Evolutionary conservation across 2,329 filamentous ascomycete genomes (phyloP).

Genomic region (Ceratocystis cacaofunesta): DNA sequence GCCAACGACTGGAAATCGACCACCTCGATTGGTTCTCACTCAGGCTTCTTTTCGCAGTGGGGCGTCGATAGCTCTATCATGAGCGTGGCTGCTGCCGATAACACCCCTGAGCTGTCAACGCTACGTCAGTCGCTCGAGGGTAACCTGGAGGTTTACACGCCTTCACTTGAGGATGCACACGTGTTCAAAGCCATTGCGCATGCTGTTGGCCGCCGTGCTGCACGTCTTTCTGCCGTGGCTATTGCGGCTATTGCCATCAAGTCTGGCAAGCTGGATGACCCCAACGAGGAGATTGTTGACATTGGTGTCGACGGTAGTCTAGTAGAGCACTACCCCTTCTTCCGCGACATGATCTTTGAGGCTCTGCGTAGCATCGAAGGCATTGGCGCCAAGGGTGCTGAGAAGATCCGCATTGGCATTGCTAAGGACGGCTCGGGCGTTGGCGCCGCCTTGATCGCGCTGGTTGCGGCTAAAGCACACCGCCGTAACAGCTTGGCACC

Average conservation of each 20-base stretch:
- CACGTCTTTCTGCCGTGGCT: constrained; percentile 73
- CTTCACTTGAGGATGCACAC: constrained; percentile 70
- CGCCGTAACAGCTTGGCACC: constrained; percentile 15
- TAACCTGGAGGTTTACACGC: constrained; percentile 58
- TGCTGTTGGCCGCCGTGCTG: constrained; percentile 77
- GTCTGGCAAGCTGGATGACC: constrained; percentile 52
- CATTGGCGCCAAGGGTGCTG: constrained; percentile 64
- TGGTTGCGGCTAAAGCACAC: constrained; percentile 50
- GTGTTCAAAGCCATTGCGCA: constrained; percentile 72
- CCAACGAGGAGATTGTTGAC: constrained; percentile 59
- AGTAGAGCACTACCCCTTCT: constrained; percentile 90
- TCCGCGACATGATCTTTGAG: constrained; percentile 76
- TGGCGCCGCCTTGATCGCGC: constrained; percentile 63
- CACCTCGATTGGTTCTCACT: constrained; percentile 50
- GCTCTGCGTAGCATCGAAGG: constrained; percentile 61
- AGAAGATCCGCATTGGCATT: constrained; percentile 82
- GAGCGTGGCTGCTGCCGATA: constrained; percentile 72
- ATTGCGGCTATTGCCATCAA: constrained; percentile 73
- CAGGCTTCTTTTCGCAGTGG: constrained; percentile 64
- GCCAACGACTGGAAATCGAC: constrained; percentile 56
- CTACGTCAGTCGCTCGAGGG: constrained; percentile 67
- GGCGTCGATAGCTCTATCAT: constrained; percentile 83
- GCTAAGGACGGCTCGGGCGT: constrained; percentile 93
- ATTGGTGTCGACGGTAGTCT: constrained; percentile 89
- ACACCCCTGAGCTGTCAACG: constrained; percentile 52